Conservation (phyloP, 2,329 filamentous ascomycete species). For the Leptodontidium sp. region DNA sequence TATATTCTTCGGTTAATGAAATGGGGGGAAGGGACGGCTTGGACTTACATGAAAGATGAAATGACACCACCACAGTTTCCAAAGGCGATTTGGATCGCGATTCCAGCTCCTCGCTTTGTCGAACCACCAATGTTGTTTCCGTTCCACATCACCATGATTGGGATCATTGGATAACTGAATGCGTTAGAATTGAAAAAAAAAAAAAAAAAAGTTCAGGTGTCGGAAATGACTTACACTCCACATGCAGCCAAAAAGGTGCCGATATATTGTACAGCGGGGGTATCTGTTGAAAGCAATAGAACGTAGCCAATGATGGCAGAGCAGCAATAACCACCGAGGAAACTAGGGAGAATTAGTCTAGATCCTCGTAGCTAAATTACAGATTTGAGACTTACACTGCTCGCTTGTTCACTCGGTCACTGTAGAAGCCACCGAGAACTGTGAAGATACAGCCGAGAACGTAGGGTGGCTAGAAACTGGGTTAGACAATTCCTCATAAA, state of each 20-base stretch:
- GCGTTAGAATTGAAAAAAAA: slow-evolving; percentile 35
- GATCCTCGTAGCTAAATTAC: neutral
- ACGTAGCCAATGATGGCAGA: slow-evolving; percentile 40
- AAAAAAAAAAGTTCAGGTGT: neutral
- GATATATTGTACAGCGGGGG: slow-evolving; percentile 54
- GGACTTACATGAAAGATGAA: slow-evolving; percentile 20
- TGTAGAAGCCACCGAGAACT: slow-evolving; percentile 52
- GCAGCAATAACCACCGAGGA: slow-evolving; percentile 56
- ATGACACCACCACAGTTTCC: slow-evolving; percentile 55
- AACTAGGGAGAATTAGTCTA: slow-evolving; percentile 59
- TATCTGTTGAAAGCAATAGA: slow-evolving; percentile 30
- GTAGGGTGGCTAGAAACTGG: slow-evolving; percentile 18
- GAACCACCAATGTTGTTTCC: slow-evolving; percentile 63
- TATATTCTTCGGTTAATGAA: neutral
- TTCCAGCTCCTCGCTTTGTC: slow-evolving; percentile 64
- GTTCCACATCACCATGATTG: slow-evolving; percentile 37
- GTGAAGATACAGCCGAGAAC: slow-evolving; percentile 24
- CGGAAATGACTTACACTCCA: slow-evolving; percentile 55
- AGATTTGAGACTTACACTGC: slow-evolving; percentile 13
- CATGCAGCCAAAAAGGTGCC: slow-evolving; percentile 55
- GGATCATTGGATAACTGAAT: slow-evolving; percentile 60
- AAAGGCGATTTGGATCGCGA: slow-evolving; percentile 69
- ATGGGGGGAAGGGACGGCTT: neutral
- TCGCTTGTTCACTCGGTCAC: slow-evolving; percentile 38
- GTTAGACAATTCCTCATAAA: neutral